phyloP scores from a whole-genome alignment of 2,329 filamentous ascomycete species.

The Colletotrichum sp. region DNA sequence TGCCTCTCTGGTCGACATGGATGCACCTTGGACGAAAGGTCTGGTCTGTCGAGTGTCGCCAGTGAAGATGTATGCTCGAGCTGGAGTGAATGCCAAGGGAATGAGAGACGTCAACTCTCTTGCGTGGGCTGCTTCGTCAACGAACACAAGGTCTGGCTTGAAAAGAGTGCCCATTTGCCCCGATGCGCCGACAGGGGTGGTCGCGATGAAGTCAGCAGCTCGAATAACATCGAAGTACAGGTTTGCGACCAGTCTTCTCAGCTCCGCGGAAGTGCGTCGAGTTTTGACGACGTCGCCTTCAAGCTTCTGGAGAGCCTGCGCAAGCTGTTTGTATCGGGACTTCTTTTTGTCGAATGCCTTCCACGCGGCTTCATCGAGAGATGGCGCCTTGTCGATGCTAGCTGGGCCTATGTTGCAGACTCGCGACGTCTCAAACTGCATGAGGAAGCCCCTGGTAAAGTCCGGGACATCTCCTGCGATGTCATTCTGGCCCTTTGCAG shows the following conservation, averaged over 20 bases:
- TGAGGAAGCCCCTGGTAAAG: conserved; percentile 8
- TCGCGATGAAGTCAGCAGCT: not conserved
- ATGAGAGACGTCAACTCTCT: conserved; percentile 51
- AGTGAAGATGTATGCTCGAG: conserved; percentile 48
- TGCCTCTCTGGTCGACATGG: not conserved
- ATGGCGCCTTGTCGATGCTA: conserved; percentile 27
- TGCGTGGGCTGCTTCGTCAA: conserved; percentile 69
- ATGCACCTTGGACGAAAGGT: conserved; percentile 41
- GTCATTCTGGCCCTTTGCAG: conserved; percentile 22
- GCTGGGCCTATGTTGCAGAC: not conserved
- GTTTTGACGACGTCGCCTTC: conserved; percentile 20
- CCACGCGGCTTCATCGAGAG: conserved; percentile 49
- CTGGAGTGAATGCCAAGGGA: conserved; percentile 45
- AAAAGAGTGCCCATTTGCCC: conserved; percentile 48
- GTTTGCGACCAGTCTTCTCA: conserved; percentile 33
- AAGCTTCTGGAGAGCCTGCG: conserved; percentile 37
- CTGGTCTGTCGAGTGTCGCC: conserved; percentile 50
- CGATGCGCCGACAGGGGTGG: not conserved
- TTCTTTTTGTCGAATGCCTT: conserved; percentile 39
- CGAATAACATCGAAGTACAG: conserved; percentile 41
- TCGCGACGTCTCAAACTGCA: not conserved
- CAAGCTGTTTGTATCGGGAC: conserved; percentile 35
- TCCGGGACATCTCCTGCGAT: not conserved
- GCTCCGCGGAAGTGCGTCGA: conserved; percentile 1
- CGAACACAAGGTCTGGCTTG: conserved; percentile 83